These are phyloP conservation scores for Arthrobotrys entomopaga DNA, from an alignment of 2,329 filamentous ascomycete species.

Conservation along the genomic window DNA sequence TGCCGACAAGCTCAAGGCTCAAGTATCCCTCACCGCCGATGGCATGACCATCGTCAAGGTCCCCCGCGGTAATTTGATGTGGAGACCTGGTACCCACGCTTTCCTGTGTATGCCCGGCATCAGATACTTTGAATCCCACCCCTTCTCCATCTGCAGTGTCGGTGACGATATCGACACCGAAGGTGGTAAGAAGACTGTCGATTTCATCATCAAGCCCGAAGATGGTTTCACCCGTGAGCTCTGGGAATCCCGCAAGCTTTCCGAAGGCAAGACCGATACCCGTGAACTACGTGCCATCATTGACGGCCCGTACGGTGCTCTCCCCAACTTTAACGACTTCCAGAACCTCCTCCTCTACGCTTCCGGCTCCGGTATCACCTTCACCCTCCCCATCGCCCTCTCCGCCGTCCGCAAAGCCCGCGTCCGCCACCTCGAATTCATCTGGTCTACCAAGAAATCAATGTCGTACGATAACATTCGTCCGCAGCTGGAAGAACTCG, in stretches of 20 bases:
- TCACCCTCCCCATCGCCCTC: constrained; percentile 51
- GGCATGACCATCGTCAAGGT: constrained; percentile 54
- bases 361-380: constrained; percentile 52
- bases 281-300: constrained; percentile 49
- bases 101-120: constrained; percentile 52
- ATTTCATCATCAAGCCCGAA: constrained; percentile 54
- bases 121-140: constrained; percentile 50
- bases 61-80: constrained; percentile 51
- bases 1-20: constrained; percentile 49
- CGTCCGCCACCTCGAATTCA: constrained; percentile 52
- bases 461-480: constrained; percentile 56
- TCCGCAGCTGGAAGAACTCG: constrained; percentile 53
- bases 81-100: constrained; percentile 49
- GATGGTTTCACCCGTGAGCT: constrained; percentile 53
- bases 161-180: constrained; percentile 55
- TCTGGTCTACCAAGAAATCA: constrained; percentile 52
- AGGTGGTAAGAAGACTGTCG: constrained; percentile 53
- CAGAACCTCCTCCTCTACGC: constrained; percentile 53
- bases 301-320: constrained; percentile 51
- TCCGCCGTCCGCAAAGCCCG: constrained; percentile 50
- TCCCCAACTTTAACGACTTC: constrained; percentile 53
- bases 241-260: constrained; percentile 35
- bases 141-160: constrained; percentile 48
- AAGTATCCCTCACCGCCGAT: constrained; percentile 45
- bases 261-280: constrained; percentile 33